Percentiles rank a stretch among this genome's conserved stretches.
Evolutionary conservation across 2,329 filamentous ascomycete species (phyloP).

Genomic region (Tolypocladium ovalisporum): DNA sequence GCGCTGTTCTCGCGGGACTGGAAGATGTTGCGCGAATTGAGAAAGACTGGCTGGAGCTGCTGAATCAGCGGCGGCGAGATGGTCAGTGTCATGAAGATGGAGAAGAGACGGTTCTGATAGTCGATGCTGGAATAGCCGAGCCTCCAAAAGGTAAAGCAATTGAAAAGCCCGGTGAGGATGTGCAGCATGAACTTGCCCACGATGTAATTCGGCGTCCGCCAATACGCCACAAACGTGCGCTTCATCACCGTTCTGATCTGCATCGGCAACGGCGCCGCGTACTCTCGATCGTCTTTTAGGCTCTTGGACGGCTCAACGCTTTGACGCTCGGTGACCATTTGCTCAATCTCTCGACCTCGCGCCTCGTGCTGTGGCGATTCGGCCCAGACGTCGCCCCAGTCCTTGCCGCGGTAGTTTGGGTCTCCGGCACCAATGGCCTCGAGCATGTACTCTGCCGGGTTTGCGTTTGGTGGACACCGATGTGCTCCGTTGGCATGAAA

Average conservation of each 20-base stretch:
- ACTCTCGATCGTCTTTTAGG: constrained; percentile 45
- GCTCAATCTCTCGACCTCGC: constrained; percentile 38
- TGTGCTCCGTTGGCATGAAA: constrained; percentile 38
- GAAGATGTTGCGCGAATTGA: constrained; percentile 57
- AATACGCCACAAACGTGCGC: constrained; percentile 51
- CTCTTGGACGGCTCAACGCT: constrained; percentile 22
- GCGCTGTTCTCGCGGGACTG: constrained; percentile 62
- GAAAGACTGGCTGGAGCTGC: constrained; percentile 63
- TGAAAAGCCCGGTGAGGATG: constrained; percentile 54
- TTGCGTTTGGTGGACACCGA: constrained; percentile 35
- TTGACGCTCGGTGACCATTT: constrained; percentile 36
- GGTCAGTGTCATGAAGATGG: constrained; percentile 65
- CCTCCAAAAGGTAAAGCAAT: constrained; percentile 60
- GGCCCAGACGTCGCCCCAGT: constrained; percentile 54
- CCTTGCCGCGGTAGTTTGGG: constrained; percentile 46
- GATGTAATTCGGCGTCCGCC: constrained; percentile 54
- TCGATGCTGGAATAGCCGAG: constrained; percentile 46
- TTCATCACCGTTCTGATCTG: constrained; percentile 45
- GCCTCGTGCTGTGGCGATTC: constrained; percentile 35
- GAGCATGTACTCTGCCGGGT: constrained; percentile 45
- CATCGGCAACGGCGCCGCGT: constrained; percentile 44
- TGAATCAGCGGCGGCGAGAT: constrained; percentile 67
- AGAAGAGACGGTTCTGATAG: constrained; percentile 63
- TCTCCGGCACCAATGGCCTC: constrained; percentile 51
- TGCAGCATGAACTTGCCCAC: constrained; percentile 52